Evolutionary conservation across 148 eudicot genomes (phyloP), one percentile per base, ranked within the genome.

Genomic region (Nyssa sinensis): DNA sequence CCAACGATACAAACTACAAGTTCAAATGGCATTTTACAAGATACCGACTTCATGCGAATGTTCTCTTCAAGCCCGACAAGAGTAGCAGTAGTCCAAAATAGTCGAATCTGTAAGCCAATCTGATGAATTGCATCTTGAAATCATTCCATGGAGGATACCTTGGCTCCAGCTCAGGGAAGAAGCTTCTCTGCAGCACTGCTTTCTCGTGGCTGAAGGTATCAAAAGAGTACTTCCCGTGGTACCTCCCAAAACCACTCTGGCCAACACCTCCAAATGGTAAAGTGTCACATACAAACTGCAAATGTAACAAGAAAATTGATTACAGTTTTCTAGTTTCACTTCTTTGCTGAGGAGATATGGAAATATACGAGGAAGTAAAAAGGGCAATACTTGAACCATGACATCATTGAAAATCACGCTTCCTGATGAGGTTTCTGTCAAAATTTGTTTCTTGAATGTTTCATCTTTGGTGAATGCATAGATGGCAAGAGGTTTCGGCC

Each of bases 191-290:
- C 69, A 93, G 73, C 61, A 95, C 87, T 0, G 97, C 87, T 71
- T 95, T 95, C 67, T 93, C 98, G 41, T 95, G 98, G 84, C 94
- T 95, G 80, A 95, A 95, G 1, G 91, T 81, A 12, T 93, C 99
- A 37, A 95, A 95, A 0, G 99, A 83, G 85, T 84, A 89, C 84
- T 95, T 95, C 47, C 99, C 99, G 67, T 95, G 99, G 78, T 93
- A 95, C 71, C 93, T 89, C 25, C 99, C 99, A 59, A 90, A 85
- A 27, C 99, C 98, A 29, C 99, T 95, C 11, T 78, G 78, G 31
- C 99, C 99, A 8, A 95, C 97, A 19, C 99, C 99, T 77, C 98
- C 99, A 55, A 95, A 95, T 24, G 99, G 99, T 41, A 95, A 68
- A 4, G 59, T 67, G 29, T 95, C 99, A 64, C 96, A 89, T 33